Base-by-base conservation (phyloP, 78 protist species). In the Monocercomonoides exilis region DNA sequence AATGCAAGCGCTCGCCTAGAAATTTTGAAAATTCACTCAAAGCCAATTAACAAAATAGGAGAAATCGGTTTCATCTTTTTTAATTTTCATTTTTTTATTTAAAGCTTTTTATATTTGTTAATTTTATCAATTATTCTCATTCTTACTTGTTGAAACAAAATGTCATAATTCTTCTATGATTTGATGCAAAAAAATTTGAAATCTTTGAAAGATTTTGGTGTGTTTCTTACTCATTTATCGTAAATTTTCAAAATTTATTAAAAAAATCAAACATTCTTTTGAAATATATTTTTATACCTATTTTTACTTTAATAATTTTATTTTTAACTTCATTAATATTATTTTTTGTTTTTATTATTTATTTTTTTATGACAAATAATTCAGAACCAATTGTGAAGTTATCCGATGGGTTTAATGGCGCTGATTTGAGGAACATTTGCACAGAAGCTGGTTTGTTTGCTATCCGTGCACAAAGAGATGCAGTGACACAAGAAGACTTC, bases 361-460 rank as follows among this genome's bases (percentile, higher is more conserved):
- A 54, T 54, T 54, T 54, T 21, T 21, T 54, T 54, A 11, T 54
- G n/a, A n/a, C n/a, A n/a, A n/a, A n/a, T n/a, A n/a, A 97, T 85
- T 97, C 63, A 41, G 99, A 96, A 44, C 94, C 98, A 0, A 86
- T 97, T 1, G 94, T 96, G 80, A 97, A 96, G 89, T 93, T 97
- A 4, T 84, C 98, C 0, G 99, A 97, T 82, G 97, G 97, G 42
- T 98, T 97, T 96, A 98, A 97, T 93, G 99, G 98, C 4, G 99
- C 99, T 4, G 99, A 97, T 88, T 84, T 98, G 43, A 92, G 99
- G 44, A 97, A 97, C 87, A 97, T 97, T 21, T 96, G 99, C 90
- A 97, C 99, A 1, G 99, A 97, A 82, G 99, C 99, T 11, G 99
- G 92, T 82, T 94, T 97, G 96, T 95, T 95, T 90, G 99, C 99